Evolutionary conservation across 2,329 filamentous ascomycete species (phyloP).

Genomic region (Macrophomina phaseolina): DNA sequence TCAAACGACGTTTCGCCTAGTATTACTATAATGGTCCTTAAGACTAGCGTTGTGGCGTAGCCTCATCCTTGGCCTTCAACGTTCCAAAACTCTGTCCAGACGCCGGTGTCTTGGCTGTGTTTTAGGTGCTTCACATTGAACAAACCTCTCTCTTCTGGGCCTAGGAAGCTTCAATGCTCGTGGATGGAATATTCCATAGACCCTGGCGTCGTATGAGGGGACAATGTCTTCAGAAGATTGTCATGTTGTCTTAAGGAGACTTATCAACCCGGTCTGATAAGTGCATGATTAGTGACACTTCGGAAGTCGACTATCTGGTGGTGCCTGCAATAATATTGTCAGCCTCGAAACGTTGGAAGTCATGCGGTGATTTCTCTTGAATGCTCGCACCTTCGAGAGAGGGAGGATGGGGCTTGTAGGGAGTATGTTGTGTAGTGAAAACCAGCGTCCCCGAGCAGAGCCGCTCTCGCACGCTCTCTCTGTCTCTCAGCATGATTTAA

Average conservation of each 20-base stretch:
- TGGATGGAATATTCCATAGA: neutral
- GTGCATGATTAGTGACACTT: too few species aligned
- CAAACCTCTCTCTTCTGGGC: neutral
- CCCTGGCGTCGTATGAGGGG: neutral
- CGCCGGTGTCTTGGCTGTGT: slow-evolving; percentile 10
- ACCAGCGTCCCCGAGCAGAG: too few species aligned
- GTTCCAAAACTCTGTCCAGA: slow-evolving; percentile 14
- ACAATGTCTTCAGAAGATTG: neutral
- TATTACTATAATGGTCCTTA: neutral
- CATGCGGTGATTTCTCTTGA: neutral
- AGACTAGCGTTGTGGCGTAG: neutral
- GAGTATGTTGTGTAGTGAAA: too few species aligned
- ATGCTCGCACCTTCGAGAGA: too few species aligned
- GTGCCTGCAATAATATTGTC: neutral
- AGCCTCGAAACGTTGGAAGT: neutral
- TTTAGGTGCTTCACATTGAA: slow-evolving; percentile 10
- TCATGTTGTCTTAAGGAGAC: neutral
- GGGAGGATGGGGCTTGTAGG: too few species aligned
- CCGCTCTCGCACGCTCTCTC: too few species aligned
- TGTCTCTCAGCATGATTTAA: too few species aligned
- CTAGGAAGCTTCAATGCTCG: neutral
- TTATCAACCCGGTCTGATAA: too few species aligned
- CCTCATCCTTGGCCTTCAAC: slow-evolving; percentile 1
- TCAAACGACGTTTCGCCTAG: neutral
- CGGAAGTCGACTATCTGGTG: neutral